Base-by-base conservation (phyloP, 2,329 filamentous ascomycete genomes). In the Gaeumannomyces sp. region DNA sequence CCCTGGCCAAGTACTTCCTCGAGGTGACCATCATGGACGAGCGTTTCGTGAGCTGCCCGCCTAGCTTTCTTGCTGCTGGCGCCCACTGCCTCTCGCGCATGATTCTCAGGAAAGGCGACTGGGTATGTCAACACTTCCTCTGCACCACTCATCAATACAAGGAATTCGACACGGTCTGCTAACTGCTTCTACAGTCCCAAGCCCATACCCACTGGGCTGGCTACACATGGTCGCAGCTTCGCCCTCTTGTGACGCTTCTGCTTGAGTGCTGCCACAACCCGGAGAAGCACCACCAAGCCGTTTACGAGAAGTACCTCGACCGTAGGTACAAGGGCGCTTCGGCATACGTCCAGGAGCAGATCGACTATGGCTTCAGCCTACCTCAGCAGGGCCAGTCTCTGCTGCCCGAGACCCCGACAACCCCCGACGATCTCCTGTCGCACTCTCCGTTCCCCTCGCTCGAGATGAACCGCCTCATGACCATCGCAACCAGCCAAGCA, bases 1-100 rank as follows among this genome's bases (percentile, higher is more conserved):
- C 95, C 6, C 81, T 99, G 64, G 93, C 95, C 71, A 99, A 99
- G 79, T 99, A 99, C 79, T 97, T 99, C 77, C 83, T 99, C 31
- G 95, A 99, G 76, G 85, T 98, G 64, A 96, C 93, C 53, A 89
- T 98, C 75, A 97, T 98, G 93, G 95, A 99, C 74, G 93, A 98
- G 81, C 90, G 94, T 27, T 98, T 99, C 73, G 92, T 99, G 50
- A 92, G 91, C 31, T 92, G 90, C 71, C 90, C 92, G 38, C 91
- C 94, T 2, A 97, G 93, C 82, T 98, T 92, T 75, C 80, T 94
- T 63, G 91, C 95, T 64, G 95, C 95, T 25, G 94, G 91, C 33
- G 91, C 95, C 29, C 95, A 99, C 76, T 98, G 93, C 74, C 81
- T 99, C 62, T 91, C 95, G 57, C 89, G 94, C 66, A 77, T 94